These are phyloP conservation scores for Persicaria maculosa DNA, from an alignment of 148 eudicot genomes.

Conservation along the genomic window DNA sequence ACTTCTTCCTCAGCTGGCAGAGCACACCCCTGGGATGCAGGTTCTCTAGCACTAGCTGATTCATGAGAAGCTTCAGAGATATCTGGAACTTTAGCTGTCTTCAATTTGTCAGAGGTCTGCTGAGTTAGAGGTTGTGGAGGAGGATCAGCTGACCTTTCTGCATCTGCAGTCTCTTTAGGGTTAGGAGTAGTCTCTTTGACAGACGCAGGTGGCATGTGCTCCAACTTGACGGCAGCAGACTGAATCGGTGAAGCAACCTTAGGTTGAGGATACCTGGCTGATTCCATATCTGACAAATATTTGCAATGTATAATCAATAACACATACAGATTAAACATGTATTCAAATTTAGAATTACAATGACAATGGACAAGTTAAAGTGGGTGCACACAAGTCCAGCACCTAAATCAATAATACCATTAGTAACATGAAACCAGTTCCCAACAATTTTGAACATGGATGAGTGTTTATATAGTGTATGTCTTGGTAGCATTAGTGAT, in stretches of 20 bases:
- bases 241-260: conserved; percentile 44
- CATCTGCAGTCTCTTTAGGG: conserved; percentile 19
- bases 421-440: not conserved
- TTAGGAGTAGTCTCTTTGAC: conserved; percentile 27
- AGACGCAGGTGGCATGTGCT: conserved; percentile 24
- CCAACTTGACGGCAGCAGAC: conserved; percentile 52
- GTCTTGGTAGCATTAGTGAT: not conserved
- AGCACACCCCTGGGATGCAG: conserved; percentile 45
- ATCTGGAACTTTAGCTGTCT: conserved; percentile 28
- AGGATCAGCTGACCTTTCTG: conserved; percentile 14
- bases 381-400: not conserved
- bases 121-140: conserved; percentile 6
- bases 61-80: conserved; percentile 50
- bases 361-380: not conserved
- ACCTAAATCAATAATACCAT: not conserved
- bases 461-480: not conserved
- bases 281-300: conserved; percentile 41
- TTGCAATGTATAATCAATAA: not conserved
- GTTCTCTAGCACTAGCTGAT: conserved; percentile 38
- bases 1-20: conserved; percentile 41
- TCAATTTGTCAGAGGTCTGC: conserved; percentile 18
- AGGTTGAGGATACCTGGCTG: conserved; percentile 24
- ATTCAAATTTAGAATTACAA: not conserved
- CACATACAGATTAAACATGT: not conserved
- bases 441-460: not conserved